Evolutionary conservation across 768 basidiomycete genomes (phyloP).

Genomic region (Pleurotus tuber-regium): DNA sequence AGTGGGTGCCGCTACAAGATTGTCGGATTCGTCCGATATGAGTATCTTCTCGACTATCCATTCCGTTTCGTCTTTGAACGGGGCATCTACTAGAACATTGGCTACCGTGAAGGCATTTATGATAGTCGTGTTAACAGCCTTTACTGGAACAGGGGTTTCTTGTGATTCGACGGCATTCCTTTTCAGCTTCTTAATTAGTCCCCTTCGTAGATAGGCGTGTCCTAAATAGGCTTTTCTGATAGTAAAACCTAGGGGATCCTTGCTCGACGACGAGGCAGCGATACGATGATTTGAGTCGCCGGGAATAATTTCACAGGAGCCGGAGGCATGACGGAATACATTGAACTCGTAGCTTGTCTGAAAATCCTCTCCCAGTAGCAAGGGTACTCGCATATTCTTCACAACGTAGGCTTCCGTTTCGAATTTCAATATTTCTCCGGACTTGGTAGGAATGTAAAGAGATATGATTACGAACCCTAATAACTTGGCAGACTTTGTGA

Average conservation of each 20-base stretch:
- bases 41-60: conserved; percentile 18
- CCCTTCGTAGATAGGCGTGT: background rate
- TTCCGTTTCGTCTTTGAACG: conserved; percentile 6
- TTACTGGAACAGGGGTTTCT: background rate
- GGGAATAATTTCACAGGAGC: conserved; percentile 1
- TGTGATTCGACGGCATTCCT: background rate
- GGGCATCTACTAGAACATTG: conserved; percentile 5
- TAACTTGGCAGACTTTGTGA: conserved; percentile 9
- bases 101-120: background rate
- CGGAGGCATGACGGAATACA: conserved; percentile 9
- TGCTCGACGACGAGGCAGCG: conserved; percentile 8
- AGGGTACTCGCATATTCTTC: conserved; percentile 21
- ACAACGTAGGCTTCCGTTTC: conserved; percentile 23
- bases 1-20: conserved; percentile 12
- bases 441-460: conserved; percentile 2
- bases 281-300: background rate
- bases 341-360: conserved; percentile 20
- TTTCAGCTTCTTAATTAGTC: background rate
- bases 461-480: conserved; percentile 17
- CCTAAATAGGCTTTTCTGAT: background rate
- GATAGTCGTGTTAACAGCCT: background rate
- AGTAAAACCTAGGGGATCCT: conserved; percentile 10
- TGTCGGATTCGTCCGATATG: conserved; percentile 8
- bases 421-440: conserved; percentile 13
- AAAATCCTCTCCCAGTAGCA: conserved; percentile 28